phyloP scores from a whole-genome alignment of 805 yeast species.

The Saccharomyces jurei region DNA sequence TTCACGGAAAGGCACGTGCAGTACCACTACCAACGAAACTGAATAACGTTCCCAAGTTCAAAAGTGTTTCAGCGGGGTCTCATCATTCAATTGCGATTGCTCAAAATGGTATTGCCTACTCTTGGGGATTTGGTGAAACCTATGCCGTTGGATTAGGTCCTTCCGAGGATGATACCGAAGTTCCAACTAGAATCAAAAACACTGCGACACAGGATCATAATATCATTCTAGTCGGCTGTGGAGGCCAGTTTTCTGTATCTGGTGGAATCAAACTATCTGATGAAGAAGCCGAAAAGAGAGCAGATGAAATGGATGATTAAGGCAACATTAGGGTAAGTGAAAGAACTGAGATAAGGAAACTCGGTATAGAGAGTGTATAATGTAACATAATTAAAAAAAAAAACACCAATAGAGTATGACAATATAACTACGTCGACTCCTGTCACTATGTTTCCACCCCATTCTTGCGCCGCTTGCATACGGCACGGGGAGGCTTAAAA shows the following conservation, averaged over 20 bases:
- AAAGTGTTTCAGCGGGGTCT: conserved; percentile 69
- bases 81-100: conserved; percentile 89
- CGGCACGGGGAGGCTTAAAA: background rate
- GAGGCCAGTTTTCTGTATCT: conserved; percentile 91
- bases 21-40: conserved; percentile 79
- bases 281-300: conserved; percentile 37
- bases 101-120: conserved; percentile 72
- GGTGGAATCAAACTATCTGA: conserved; percentile 55
- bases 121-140: conserved; percentile 98
- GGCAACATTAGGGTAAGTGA: conserved; percentile 17
- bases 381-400: background rate
- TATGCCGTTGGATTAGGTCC: conserved; percentile 95
- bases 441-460: too few species aligned
- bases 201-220: conserved; percentile 84
- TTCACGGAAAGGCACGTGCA: conserved; percentile 71
- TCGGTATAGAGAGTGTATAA: background rate
- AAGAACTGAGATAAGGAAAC: background rate
- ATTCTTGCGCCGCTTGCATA: background rate
- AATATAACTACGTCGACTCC: background rate
- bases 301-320: conserved; percentile 45
- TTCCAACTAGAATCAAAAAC: conserved; percentile 83
- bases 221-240: conserved; percentile 73
- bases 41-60: conserved; percentile 47
- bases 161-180: conserved; percentile 72
- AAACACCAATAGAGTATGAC: background rate